phyloP scores from a whole-genome alignment of 495 filamentous ascomycete genomes.

The Hyphodiscus hymeniophilus region DNA sequence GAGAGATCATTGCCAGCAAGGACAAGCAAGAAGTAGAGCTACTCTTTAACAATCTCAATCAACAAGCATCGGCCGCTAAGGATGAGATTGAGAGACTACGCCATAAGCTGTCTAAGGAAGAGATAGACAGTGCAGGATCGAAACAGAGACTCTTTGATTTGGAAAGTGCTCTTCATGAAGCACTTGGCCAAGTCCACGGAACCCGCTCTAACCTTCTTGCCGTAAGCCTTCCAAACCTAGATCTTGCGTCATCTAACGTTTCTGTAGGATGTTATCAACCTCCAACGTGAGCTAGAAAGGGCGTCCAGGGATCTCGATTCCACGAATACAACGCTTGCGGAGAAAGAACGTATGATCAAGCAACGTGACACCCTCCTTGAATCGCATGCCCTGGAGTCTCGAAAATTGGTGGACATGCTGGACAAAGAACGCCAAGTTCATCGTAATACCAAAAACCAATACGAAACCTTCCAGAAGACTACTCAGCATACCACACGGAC shows the following conservation, averaged over 20 bases:
- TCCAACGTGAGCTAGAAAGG: conserved; percentile 80
- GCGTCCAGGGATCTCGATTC: conserved; percentile 75
- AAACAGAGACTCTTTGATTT: conserved; percentile 83
- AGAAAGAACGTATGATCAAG: conserved; percentile 82
- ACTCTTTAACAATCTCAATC: conserved; percentile 76
- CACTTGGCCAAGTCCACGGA: conserved; percentile 72
- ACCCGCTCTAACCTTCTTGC: conserved; percentile 80
- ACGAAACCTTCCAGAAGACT: conserved; percentile 78
- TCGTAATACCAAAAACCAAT: conserved; percentile 73
- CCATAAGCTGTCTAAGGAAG: conserved; percentile 70
- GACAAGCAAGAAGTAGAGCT: conserved; percentile 76
- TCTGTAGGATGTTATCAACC: conserved; percentile 65
- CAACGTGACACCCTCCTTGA: conserved; percentile 92
- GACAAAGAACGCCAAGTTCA: conserved; percentile 86
- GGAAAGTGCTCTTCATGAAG: conserved; percentile 78
- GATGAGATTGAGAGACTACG: conserved; percentile 78
- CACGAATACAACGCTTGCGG: conserved; percentile 62
- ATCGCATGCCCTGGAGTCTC: conserved; percentile 74
- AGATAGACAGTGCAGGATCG: conserved; percentile 83
- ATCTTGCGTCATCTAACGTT: conserved; percentile 6
- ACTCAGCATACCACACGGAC: conserved; percentile 77
- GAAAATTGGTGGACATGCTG: conserved; percentile 77
- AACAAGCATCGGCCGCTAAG: conserved; percentile 68
- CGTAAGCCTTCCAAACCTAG: conserved; percentile 28
- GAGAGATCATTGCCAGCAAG: conserved; percentile 73